Conservation (phyloP, 495 filamentous ascomycete genomes). For the Penicillium ochrochloron region DNA sequence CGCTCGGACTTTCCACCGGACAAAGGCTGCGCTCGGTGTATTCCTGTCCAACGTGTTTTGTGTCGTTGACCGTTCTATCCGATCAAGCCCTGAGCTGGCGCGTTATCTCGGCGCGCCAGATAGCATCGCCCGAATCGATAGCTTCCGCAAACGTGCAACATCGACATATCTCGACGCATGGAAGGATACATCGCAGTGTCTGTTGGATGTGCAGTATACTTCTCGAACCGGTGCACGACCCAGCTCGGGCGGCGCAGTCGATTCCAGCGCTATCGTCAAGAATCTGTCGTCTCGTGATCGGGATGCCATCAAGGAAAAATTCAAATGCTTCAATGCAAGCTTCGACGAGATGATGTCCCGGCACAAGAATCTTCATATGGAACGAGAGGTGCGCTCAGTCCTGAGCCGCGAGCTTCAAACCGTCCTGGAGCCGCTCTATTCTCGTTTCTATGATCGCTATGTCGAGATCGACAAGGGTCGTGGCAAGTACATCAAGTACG, state of each 20-base stretch:
- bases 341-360: conserved; percentile 86
- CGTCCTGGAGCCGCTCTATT: conserved; percentile 92
- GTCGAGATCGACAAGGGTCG: conserved; percentile 96
- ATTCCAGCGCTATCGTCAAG: conserved; percentile 82
- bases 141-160: conserved; percentile 84
- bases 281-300: conserved; percentile 84
- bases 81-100: conserved; percentile 72
- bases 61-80: conserved; percentile 84
- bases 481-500: conserved; percentile 97
- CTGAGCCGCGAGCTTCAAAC: conserved; percentile 82
- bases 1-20: conserved; percentile 72
- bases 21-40: conserved; percentile 79
- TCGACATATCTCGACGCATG: conserved; percentile 84
- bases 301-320: conserved; percentile 95
- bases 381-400: conserved; percentile 80
- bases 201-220: conserved; percentile 93
- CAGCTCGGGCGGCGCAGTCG: conserved; percentile 66
- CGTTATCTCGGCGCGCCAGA: conserved; percentile 69
- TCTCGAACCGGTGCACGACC: conserved; percentile 66
- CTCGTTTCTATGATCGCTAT: conserved; percentile 95
- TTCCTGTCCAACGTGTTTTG: conserved; percentile 90
- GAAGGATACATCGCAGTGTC: conserved; percentile 80
- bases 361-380: conserved; percentile 82
- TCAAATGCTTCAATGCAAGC: conserved; percentile 83
- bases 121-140: conserved; percentile 68